Evolutionary conservation across 2,329 filamentous ascomycete genomes (phyloP).

Genomic region (Beauveria sp.): DNA sequence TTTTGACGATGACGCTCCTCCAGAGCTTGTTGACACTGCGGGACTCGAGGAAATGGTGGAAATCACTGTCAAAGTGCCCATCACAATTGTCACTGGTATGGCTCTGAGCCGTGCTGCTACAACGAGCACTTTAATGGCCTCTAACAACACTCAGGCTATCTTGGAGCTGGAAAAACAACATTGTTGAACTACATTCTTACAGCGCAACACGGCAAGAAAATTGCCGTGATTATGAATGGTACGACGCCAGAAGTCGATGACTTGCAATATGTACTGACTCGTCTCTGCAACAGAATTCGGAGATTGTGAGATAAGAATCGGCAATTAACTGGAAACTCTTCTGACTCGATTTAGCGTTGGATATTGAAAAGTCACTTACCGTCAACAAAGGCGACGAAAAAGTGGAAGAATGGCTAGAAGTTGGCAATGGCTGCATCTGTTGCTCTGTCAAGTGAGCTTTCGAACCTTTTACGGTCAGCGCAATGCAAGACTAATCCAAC

Average conservation of each 20-base stretch:
- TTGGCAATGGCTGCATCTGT: conserved; percentile 95
- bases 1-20: conserved; percentile 58
- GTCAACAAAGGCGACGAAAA: conserved; percentile 76
- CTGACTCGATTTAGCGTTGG: conserved; percentile 53
- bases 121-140: background rate
- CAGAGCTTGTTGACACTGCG: conserved; percentile 50
- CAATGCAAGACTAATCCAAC: conserved; percentile 17
- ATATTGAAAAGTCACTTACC: conserved; percentile 93
- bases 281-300: conserved; percentile 56
- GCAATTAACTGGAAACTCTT: background rate
- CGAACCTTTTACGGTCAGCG: background rate
- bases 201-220: conserved; percentile 92
- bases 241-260: background rate
- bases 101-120: background rate
- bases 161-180: conserved; percentile 93
- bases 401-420: conserved; percentile 89
- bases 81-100: conserved; percentile 75
- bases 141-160: conserved; percentile 59
- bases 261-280: conserved; percentile 10
- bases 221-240: conserved; percentile 95
- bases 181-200: conserved; percentile 93
- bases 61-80: conserved; percentile 61
- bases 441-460: conserved; percentile 78
- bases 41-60: conserved; percentile 30
- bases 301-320: conserved; percentile 51